Evolutionary conservation across 805 yeast species (phyloP).

Genomic region (Saturnispora silvae): DNA sequence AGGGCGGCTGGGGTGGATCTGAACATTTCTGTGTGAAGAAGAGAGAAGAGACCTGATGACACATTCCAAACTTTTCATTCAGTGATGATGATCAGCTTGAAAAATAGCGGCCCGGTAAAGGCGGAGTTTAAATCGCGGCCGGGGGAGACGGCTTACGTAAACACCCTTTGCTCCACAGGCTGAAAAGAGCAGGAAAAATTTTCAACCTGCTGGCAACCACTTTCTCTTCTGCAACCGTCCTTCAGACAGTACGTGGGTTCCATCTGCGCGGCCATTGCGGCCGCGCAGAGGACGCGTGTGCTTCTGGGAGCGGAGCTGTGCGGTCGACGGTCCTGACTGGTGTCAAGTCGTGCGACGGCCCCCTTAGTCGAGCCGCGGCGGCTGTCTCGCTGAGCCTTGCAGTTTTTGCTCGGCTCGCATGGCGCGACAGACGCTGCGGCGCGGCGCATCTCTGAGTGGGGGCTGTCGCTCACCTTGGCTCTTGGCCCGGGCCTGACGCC

Average conservation of each 20-base stretch:
- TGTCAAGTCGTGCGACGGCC: constrained; percentile 4
- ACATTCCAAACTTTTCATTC: too few relatives aligned
- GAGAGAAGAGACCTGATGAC: not conserved
- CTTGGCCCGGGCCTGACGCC: not conserved
- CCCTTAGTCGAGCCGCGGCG: constrained; percentile 1
- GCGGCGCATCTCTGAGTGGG: constrained; percentile 11
- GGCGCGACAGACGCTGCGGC: not conserved
- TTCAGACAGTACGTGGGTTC: constrained; percentile 27
- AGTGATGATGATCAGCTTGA: too few relatives aligned
- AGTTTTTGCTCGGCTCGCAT: constrained; percentile 5
- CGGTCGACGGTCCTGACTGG: not conserved
- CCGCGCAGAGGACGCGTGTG: constrained; percentile 4
- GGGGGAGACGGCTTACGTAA: not conserved
- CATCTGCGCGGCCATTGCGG: constrained; percentile 7
- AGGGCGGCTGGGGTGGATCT: constrained; percentile 20
- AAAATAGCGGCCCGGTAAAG: constrained; percentile 2
- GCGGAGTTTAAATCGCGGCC: too few relatives aligned
- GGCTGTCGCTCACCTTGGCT: not conserved
- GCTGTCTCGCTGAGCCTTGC: not conserved
- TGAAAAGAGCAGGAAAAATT: not conserved
- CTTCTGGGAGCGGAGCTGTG: not conserved
- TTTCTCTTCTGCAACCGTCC: constrained; percentile 20
- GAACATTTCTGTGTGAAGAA: constrained; percentile 18
- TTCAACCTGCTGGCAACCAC: not conserved
- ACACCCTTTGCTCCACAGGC: not conserved